Base-by-base conservation (phyloP, 306 rosid species). In the Sesbania bispinosa region DNA sequence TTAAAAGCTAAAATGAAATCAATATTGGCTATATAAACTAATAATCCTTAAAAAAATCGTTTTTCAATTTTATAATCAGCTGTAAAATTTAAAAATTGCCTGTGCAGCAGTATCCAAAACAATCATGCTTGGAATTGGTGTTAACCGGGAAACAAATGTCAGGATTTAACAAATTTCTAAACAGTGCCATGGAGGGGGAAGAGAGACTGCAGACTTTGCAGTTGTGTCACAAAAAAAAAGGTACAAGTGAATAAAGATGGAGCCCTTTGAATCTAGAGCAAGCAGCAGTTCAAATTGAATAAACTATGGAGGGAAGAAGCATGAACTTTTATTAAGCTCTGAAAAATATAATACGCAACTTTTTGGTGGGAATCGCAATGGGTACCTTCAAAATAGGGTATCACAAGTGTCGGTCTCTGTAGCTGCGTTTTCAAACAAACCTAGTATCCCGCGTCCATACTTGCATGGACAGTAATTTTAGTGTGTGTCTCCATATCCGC, bases 281-380 rank as follows among this genome's bases (percentile, higher is more conserved):
- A 6, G 58, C 7, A 36, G 62, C 23, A n/a, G 53, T 80, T 83
- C 48, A 75, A 87, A 78, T 80, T 73, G 54, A 76, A 74, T 46
- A 15, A 76, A 33, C 16, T 8, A 9, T 80, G 88, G 93, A 80
- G 88, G 90, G 93, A 87, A 82, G 82, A 39, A 68, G 32, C 30
- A 47, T 36, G 45, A 26, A 63, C 54, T 35, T 20, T 63, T 30
- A 26, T 29, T 65, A 57, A 73, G 4, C 39, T 8, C 8, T 35
- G 8, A 35, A 35, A 35, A 29, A 29, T 29, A 29, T 29, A 29
- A 1, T 29, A 29, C 5, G 33, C 5, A 29, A 0, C 33, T 29
- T 29, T 27, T 29, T 29, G n/a, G n/a, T n/a, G n/a, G n/a, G n/a
- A n/a, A n/a, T n/a, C n/a, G n/a, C n/a, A n/a, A n/a, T n/a, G n/a